Evolutionary conservation across 768 basidiomycete genomes (phyloP).

Genomic region (Tubosaeta sp.): DNA sequence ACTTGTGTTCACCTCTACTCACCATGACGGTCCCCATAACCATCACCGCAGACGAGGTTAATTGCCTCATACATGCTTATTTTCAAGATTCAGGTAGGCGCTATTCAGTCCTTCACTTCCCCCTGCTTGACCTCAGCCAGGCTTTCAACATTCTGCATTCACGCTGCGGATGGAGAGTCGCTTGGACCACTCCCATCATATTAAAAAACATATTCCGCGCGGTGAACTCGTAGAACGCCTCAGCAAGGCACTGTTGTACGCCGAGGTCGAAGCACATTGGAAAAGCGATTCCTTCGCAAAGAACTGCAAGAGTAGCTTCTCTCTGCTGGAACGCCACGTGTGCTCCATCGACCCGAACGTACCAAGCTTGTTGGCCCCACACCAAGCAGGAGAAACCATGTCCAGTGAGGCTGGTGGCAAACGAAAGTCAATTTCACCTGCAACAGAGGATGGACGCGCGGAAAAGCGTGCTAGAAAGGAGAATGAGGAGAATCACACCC

Average conservation of each 20-base stretch:
- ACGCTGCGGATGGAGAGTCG: slow-evolving; percentile 71
- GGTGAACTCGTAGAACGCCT: slow-evolving; percentile 81
- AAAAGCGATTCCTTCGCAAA: slow-evolving; percentile 53
- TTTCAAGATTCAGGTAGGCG: slow-evolving; percentile 71
- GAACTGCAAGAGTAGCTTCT: slow-evolving; percentile 68
- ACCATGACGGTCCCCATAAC: slow-evolving; percentile 45
- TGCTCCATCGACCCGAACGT: slow-evolving; percentile 53
- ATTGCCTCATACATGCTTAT: slow-evolving; percentile 81
- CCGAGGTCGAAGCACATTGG: slow-evolving; percentile 84
- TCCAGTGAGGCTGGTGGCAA: slow-evolving; percentile 33
- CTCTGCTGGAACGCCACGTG: slow-evolving; percentile 68
- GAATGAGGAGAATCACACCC: slow-evolving; percentile 32
- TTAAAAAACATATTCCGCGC: slow-evolving; percentile 70
- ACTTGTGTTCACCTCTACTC: not conserved
- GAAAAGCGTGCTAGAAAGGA: slow-evolving; percentile 64
- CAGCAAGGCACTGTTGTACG: slow-evolving; percentile 73
- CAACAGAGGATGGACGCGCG: slow-evolving; percentile 43
- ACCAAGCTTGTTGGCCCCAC: slow-evolving; percentile 11
- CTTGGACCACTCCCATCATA: slow-evolving; percentile 63
- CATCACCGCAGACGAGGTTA: slow-evolving; percentile 79
- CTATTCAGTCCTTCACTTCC: not conserved
- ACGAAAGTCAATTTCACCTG: slow-evolving; percentile 48
- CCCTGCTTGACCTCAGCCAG: slow-evolving; percentile 25
- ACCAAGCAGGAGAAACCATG: slow-evolving; percentile 13
- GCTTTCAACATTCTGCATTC: slow-evolving; percentile 80